These are phyloP conservation scores for Beauveria sp. DNA, from an alignment of 2,329 filamentous ascomycete genomes.

Conservation along the genomic window DNA sequence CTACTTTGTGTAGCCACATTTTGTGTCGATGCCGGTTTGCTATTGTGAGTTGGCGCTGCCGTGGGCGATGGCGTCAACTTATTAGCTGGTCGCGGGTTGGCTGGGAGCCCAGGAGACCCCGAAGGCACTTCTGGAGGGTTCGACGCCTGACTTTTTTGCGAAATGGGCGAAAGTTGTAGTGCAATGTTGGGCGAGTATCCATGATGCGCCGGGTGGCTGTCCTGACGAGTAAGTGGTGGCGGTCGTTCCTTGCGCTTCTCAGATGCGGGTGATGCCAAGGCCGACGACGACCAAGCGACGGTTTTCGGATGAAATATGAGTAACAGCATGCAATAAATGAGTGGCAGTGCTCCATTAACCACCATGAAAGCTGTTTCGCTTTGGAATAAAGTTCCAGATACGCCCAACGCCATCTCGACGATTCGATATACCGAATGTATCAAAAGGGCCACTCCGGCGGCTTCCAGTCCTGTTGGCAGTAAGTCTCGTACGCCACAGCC, in stretches of 20 bases:
- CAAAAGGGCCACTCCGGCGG: background rate
- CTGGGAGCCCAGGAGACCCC: background rate
- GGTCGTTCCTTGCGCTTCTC: background rate
- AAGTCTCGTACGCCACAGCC: background rate
- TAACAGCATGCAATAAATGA: background rate
- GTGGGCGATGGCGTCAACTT: background rate
- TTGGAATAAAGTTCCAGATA: background rate
- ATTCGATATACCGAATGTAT: slow-evolving; percentile 1
- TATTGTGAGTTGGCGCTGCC: background rate
- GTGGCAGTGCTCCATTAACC: background rate
- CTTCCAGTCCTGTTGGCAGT: background rate
- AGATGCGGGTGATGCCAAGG: background rate
- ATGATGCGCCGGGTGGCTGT: background rate
- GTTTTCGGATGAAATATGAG: background rate
- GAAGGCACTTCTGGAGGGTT: background rate
- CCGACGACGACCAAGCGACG: background rate
- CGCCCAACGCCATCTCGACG: background rate
- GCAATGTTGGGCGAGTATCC: background rate
- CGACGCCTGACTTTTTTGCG: background rate
- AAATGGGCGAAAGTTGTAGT: background rate
- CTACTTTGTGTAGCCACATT: background rate
- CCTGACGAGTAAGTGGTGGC: background rate
- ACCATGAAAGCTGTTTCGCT: slow-evolving; percentile 4
- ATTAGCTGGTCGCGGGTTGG: background rate
- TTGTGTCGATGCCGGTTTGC: background rate